A percentile compares a stretch with the other conserved stretches of the same genome.
phyloP scores from a whole-genome alignment of 2,329 filamentous ascomycete genomes.

The Spiromastix sp. region DNA sequence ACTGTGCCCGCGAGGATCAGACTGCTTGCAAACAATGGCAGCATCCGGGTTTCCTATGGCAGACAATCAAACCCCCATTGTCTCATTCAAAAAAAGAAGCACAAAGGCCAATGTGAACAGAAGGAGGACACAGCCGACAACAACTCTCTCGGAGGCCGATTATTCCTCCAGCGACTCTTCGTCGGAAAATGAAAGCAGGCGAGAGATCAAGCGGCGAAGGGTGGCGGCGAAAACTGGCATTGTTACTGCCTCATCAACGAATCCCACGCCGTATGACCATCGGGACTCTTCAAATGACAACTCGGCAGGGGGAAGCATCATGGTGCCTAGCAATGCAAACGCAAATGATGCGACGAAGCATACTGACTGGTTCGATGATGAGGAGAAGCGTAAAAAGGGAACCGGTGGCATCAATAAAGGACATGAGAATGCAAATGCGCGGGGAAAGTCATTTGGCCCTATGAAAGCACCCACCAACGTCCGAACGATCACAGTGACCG shows the following conservation, averaged over 20 bases:
- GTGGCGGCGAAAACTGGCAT: too few species aligned
- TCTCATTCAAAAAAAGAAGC: constrained; percentile 72
- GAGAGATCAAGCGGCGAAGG: constrained; percentile 68
- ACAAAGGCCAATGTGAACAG: constrained; percentile 72
- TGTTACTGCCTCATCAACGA: constrained; percentile 58
- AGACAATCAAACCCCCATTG: constrained; percentile 20
- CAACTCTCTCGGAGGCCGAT: constrained; percentile 49
- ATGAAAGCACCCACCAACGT: constrained; percentile 81
- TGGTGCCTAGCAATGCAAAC: too few species aligned
- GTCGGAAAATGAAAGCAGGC: constrained; percentile 67
- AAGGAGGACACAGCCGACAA: constrained; percentile 65
- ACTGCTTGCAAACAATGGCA: too few species aligned
- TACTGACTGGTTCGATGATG: constrained; percentile 80
- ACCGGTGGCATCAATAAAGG: constrained; percentile 42
- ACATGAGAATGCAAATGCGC: constrained; percentile 67
- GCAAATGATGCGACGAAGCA: constrained; percentile 79
- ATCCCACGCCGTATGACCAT: constrained; percentile 32
- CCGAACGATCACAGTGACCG: constrained; percentile 77
- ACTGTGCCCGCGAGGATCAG: too few species aligned
- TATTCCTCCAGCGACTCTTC: constrained; percentile 59
- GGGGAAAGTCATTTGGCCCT: constrained; percentile 63
- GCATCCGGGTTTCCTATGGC: too few species aligned
- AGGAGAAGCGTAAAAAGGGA: constrained; percentile 32
- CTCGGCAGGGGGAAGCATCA: constrained; percentile 36
- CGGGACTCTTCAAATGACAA: constrained; percentile 52